These are phyloP conservation scores for Xylaria curta DNA, from an alignment of 495 filamentous ascomycete species.

Conservation along the genomic window DNA sequence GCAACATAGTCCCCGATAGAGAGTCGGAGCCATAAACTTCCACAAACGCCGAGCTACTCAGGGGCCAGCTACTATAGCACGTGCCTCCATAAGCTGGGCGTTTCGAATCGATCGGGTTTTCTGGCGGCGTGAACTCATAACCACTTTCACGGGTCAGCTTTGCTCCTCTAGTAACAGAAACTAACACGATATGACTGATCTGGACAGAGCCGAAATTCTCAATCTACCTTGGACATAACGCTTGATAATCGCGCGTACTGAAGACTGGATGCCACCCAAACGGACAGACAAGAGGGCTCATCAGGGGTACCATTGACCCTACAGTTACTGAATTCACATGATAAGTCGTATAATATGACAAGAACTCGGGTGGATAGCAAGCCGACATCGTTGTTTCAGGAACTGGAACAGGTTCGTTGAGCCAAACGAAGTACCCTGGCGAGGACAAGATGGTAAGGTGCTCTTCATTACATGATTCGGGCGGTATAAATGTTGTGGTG, in stretches of 20 bases:
- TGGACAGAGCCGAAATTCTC: neutral
- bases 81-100: constrained; percentile 38
- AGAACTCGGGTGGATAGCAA: constrained; percentile 39
- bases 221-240: constrained; percentile 37
- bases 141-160: neutral
- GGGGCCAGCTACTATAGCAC: constrained; percentile 32
- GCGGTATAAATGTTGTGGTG: constrained; percentile 35
- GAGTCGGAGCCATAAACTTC: constrained; percentile 29
- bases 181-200: neutral
- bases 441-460: constrained; percentile 35
- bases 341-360: constrained; percentile 23
- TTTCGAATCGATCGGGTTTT: constrained; percentile 24
- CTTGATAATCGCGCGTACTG: constrained; percentile 33
- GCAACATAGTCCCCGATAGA: constrained; percentile 25
- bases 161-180: neutral
- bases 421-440: constrained; percentile 33
- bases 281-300: constrained; percentile 36
- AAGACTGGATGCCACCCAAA: constrained; percentile 25
- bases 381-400: constrained; percentile 32
- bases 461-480: constrained; percentile 31
- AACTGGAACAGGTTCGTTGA: constrained; percentile 35
- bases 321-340: constrained; percentile 18
- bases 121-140: constrained; percentile 20
- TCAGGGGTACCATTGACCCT: constrained; percentile 28
- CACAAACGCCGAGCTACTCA: constrained; percentile 30